Evolutionary conservation across 345 rosid genomes (phyloP).

Genomic region (Salix exigua): DNA sequence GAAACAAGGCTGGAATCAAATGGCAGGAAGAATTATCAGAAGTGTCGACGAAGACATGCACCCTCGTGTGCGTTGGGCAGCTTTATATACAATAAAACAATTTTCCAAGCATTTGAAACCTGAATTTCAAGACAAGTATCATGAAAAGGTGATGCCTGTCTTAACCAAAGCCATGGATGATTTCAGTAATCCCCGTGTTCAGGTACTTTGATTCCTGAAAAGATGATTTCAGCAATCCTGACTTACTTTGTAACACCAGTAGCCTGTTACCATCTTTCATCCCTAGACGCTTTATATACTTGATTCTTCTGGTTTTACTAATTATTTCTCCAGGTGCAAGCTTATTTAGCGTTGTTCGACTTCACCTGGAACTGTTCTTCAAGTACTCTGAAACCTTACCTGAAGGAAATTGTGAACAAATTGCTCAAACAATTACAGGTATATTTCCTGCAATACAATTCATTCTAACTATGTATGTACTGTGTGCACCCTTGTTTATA

Average conservation of each 20-base stretch:
- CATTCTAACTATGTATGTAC: neutral
- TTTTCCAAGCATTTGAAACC: neutral
- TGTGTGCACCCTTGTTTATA: neutral
- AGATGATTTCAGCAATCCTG: no score
- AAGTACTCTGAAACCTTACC: constrained; percentile 1
- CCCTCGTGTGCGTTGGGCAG: constrained; percentile 1
- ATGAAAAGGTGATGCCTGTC: neutral
- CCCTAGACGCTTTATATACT: neutral
- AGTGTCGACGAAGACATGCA: neutral
- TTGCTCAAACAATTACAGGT: constrained; percentile 9
- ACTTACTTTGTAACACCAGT: neutral
- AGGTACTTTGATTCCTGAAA: neutral
- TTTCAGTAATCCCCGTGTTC: constrained; percentile 1
- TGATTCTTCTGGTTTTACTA: neutral
- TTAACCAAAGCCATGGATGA: constrained; percentile 3
- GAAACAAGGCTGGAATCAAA: neutral
- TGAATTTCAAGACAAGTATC: neutral
- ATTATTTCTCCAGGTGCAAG: neutral
- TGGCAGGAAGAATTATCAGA: neutral
- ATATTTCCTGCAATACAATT: neutral
- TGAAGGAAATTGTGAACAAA: neutral
- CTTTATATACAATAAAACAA: neutral
- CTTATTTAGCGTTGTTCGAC: neutral
- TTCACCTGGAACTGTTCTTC: constrained; percentile 7
- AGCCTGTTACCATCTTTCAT: neutral